These are phyloP conservation scores for Plasmodium cynomolgi DNA, from an alignment of 169 alveolate species.

Conservation along the genomic window DNA sequence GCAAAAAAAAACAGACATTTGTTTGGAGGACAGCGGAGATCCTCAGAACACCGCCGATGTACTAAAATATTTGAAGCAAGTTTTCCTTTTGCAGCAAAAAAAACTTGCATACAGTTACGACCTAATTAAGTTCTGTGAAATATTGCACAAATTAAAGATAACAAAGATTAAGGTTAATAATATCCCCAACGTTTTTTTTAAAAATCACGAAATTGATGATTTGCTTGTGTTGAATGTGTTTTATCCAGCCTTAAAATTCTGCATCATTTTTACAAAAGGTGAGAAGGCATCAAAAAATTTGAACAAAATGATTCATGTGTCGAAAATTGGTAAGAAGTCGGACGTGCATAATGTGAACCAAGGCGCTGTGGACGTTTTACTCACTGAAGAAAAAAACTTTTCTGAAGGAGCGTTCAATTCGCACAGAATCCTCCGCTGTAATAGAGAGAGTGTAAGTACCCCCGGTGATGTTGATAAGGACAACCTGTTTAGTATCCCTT, in stretches of 20 bases:
- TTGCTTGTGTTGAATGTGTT: conserved; percentile 56
- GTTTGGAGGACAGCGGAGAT: neutral
- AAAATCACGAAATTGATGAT: conserved; percentile 56
- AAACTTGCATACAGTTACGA: conserved; percentile 62
- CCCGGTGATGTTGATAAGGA: neutral
- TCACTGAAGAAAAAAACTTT: neutral
- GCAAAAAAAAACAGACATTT: neutral
- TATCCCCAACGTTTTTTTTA: conserved; percentile 46
- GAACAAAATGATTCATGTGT: neutral
- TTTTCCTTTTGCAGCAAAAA: conserved; percentile 63
- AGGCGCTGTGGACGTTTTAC: neutral
- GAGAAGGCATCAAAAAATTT: neutral
- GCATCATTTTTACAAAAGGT: conserved; percentile 43
- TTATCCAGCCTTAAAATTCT: conserved; percentile 60
- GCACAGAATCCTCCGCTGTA: neutral
- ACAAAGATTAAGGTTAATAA: conserved; percentile 47
- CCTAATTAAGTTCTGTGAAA: conserved; percentile 28
- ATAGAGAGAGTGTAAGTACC: neutral
- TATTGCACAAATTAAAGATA: conserved; percentile 34
- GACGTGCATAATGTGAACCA: neutral
- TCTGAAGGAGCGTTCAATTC: neutral
- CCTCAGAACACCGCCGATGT: neutral
- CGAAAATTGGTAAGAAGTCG: neutral
- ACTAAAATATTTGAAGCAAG: conserved; percentile 37
- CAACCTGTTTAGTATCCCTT: neutral